Evolutionary conservation across 768 basidiomycete genomes (phyloP).

Genomic region (Leucogyrophana mollusca): DNA sequence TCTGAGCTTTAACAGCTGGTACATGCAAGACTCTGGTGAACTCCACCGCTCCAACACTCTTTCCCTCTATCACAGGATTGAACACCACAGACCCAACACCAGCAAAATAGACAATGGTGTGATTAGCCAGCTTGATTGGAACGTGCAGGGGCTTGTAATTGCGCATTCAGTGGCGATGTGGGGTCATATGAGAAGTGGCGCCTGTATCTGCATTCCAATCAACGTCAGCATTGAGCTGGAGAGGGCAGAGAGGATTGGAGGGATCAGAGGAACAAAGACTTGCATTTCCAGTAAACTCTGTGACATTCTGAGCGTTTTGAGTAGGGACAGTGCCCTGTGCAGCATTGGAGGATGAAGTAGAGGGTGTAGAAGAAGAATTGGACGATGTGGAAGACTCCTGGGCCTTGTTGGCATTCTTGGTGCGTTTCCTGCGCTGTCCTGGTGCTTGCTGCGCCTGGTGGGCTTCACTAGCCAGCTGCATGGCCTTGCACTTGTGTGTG

Average conservation of each 20-base stretch:
- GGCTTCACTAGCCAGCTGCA: too few species aligned
- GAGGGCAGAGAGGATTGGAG: neutral
- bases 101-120: neutral
- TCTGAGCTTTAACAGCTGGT: too few species aligned
- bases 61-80: constrained; percentile 10
- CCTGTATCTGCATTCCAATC: constrained; percentile 32
- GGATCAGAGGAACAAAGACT: constrained; percentile 5
- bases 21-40: constrained; percentile 20
- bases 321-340: too few species aligned
- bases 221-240: constrained; percentile 1
- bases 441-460: too few species aligned
- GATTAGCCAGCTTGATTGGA: constrained; percentile 21
- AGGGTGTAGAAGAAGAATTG: too few species aligned
- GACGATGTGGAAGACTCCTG: too few species aligned
- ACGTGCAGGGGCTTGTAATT: too few species aligned
- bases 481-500: too few species aligned
- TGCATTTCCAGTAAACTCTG: constrained; percentile 5
- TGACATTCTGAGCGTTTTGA: too few species aligned
- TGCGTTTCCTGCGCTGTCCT: too few species aligned
- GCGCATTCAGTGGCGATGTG: constrained; percentile 13
- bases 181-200: constrained; percentile 33
- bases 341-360: too few species aligned
- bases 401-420: too few species aligned
- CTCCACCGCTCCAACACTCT: constrained; percentile 6
- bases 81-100: constrained; percentile 27